Conservation (phyloP, 805 yeast species). For the Ascoidea rubescens region DNA sequence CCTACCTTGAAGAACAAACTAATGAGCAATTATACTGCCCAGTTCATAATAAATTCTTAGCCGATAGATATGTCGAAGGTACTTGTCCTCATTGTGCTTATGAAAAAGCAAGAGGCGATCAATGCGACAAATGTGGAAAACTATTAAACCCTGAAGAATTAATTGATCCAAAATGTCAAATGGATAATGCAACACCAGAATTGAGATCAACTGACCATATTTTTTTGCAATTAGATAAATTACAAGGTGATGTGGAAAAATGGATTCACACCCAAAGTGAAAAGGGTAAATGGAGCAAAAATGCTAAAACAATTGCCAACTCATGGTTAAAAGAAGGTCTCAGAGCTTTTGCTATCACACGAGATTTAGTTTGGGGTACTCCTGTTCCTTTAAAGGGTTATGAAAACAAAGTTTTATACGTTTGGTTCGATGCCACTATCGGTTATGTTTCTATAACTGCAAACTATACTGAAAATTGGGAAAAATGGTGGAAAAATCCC, state of each 20-base stretch:
- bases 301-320: conserved; percentile 76
- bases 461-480: conserved; percentile 70
- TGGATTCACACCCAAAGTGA: conserved; percentile 63
- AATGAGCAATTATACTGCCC: conserved; percentile 88
- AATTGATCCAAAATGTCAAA: conserved; percentile 88
- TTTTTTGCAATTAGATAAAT: conserved; percentile 68
- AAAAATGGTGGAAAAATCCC: conserved; percentile 91
- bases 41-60: conserved; percentile 78
- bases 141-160: conserved; percentile 86
- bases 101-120: conserved; percentile 98
- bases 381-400: conserved; percentile 87
- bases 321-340: conserved; percentile 93
- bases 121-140: conserved; percentile 93
- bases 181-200: conserved; percentile 73
- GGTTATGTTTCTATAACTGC: conserved; percentile 97
- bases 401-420: conserved; percentile 85
- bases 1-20: conserved; percentile 71
- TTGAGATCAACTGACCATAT: conserved; percentile 76
- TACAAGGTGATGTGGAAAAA: conserved; percentile 57
- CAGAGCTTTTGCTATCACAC: conserved; percentile 87
- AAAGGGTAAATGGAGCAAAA: conserved; percentile 84
- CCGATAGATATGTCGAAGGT: conserved; percentile 96
- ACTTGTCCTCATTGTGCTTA: conserved; percentile 90
- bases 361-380: conserved; percentile 97
- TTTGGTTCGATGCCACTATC: conserved; percentile 98